Evolutionary conservation across 495 filamentous ascomycete genomes (phyloP), one percentile per base, ranked within the genome.

Genomic region (Rostrohypoxylon terebratum): DNA sequence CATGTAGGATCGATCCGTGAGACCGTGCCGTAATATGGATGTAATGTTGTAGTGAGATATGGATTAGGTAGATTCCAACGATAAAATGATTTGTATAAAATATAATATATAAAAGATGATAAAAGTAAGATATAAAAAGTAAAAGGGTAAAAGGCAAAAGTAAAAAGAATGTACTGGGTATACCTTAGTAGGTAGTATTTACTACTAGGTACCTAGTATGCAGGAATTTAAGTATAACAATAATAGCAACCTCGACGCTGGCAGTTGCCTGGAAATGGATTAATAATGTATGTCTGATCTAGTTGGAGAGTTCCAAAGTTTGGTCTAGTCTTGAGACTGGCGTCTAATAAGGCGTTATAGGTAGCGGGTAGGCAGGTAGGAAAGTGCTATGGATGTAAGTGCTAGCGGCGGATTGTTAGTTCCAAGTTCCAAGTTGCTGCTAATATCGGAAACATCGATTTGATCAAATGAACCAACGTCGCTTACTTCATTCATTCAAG

Each of bases 371-470:
- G 55, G 40, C 54, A n/a, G n/a, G n/a, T n/a, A n/a, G n/a, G n/a
- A n/a, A n/a, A n/a, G n/a, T n/a, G n/a, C n/a, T n/a, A n/a, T n/a
- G n/a, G n/a, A n/a, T n/a, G n/a, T n/a, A 50, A 47, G 68, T 58
- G 47, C 55, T 60, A 48, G 51, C 47, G 4, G 38, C 4, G 13
- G 13, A 20, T 25, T 38, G 33, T n/a, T 65, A 36, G 55, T 74
- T n/a, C n/a, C n/a, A n/a, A n/a, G n/a, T n/a, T n/a, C n/a, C n/a
- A n/a, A n/a, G n/a, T n/a, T n/a, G n/a, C n/a, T 74, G 51, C 66
- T 69, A 63, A 74, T 74, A 66, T 69, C 65, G 66, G 69, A 72
- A 72, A 62, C 55, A 45, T 44, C n/a, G 28, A 50, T 14, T 38
- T 5, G 2, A 38, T 38, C 34, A 38, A 38, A 13, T 38, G 1